Evolutionary conservation across 441 rosid species (phyloP).

Genomic region (Erysimum cheiri): DNA sequence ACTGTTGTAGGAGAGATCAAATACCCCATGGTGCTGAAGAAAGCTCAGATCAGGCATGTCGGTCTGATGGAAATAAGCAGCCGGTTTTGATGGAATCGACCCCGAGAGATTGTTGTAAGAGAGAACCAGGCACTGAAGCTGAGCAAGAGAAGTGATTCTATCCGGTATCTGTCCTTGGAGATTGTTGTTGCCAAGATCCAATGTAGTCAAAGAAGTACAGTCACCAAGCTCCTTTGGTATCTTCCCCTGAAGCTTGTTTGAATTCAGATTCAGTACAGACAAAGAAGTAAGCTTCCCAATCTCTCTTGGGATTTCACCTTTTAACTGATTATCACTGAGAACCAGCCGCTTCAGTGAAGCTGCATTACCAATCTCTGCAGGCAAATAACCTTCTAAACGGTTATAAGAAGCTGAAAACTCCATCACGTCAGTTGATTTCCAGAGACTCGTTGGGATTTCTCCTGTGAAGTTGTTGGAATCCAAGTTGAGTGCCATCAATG

Average conservation of each 20-base stretch:
- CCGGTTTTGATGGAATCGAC: conserved; percentile 61
- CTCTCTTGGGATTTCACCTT: conserved; percentile 69
- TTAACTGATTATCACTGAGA: conserved; percentile 62
- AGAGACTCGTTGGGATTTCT: conserved; percentile 61
- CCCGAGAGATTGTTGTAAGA: conserved; percentile 82
- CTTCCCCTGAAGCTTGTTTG: conserved; percentile 64
- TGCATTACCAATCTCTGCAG: conserved; percentile 66
- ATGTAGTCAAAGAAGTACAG: conserved; percentile 68
- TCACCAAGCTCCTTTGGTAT: conserved; percentile 74
- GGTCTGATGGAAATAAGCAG: conserved; percentile 66
- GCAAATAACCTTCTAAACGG: conserved; percentile 62
- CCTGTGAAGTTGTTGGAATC: conserved; percentile 85
- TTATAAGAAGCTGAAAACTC: conserved; percentile 85
- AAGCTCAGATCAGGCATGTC: conserved; percentile 78
- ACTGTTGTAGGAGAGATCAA: conserved; percentile 77
- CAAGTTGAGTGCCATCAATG: conserved; percentile 70
- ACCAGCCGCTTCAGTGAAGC: conserved; percentile 63
- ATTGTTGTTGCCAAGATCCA: conserved; percentile 84
- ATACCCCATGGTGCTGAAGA: conserved; percentile 85
- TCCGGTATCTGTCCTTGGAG: conserved; percentile 76
- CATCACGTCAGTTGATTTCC: conserved; percentile 71
- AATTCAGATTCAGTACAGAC: conserved; percentile 72
- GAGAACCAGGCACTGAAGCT: conserved; percentile 84
- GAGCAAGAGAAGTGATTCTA: conserved; percentile 58
- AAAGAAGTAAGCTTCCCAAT: conserved; percentile 69